Evolutionary conservation across 176 grass and related monocot species (phyloP), one percentile per base, ranked within the genome.

Genomic region (Lolium multiflorum): DNA sequence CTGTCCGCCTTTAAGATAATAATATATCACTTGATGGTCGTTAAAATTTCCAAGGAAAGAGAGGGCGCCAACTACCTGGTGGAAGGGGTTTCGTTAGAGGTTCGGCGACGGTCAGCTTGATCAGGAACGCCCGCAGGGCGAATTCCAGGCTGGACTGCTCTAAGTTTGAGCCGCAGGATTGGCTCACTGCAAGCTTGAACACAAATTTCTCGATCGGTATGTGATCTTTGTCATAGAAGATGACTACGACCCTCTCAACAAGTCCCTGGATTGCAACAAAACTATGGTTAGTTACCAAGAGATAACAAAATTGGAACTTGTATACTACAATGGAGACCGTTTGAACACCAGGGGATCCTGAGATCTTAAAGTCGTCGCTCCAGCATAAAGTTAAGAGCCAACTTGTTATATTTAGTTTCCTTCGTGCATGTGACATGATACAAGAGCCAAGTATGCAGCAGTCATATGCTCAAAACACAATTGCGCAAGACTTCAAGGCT

Each of bases 161-260:
- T 81, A 98, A 20, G 69, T 85, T 90, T 60, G 90, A 96, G 35
- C 81, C 60, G 17, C 89, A 94, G 16, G 90, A 92, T 44, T 96
- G 96, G 83, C 91, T 87, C 44, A 98, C 77, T 31, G 44, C 63
- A 41, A 96, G 87, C 83, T 88, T 96, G 88, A 98, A 96, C 77
- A 96, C 96, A 75, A 98, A 98, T 61, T 94, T 95, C 91, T 98
- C 92, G 1, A 91, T n/a, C 37, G 93, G 88, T 39, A 94, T 55
- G 21, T 91, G 90, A 11, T 82, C 90, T 84, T 91, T 89, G 86
- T 91, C 92, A 11, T 96, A 92, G 87, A 98, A 94, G 82, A 96
- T 88, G 11, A 98, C 90, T 26, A 89, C 67, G 28, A 96, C 93
- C 81, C 92, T 92, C 84, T 98, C 90, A 11, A 92, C 80, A 82